phyloP scores from a whole-genome alignment of 1,139 yeast species.

The Neolecta irregularis region DNA sequence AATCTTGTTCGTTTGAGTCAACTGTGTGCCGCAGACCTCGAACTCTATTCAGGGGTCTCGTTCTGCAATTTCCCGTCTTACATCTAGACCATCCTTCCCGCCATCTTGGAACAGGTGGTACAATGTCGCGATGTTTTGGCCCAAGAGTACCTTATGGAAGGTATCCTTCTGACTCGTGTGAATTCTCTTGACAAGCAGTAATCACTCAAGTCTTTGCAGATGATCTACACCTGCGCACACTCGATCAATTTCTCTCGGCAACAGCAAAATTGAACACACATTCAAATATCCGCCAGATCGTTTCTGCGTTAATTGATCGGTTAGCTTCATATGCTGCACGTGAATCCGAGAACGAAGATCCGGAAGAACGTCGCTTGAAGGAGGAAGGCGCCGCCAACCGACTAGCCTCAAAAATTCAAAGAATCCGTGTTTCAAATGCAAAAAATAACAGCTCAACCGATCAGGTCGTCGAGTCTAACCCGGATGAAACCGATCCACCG shows the following conservation, averaged over 20 bases:
- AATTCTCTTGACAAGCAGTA: too few relatives aligned
- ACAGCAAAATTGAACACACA: conserved; percentile 55
- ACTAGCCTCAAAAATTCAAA: too few relatives aligned
- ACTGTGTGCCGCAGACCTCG: conserved; percentile 56
- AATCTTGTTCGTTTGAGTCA: conserved; percentile 82
- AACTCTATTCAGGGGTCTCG: conserved; percentile 36
- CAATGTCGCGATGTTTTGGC: conserved; percentile 88
- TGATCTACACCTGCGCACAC: conserved; percentile 67
- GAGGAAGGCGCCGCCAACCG: conserved; percentile 14
- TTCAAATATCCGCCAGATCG: conserved; percentile 50
- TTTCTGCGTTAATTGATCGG: conserved; percentile 57
- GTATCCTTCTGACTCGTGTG: too few relatives aligned
- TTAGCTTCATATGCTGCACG: conserved; percentile 41
- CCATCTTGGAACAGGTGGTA: conserved; percentile 72
- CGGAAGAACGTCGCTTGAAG: conserved; percentile 14
- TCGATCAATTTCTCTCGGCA: conserved; percentile 49
- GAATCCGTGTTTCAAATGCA: conserved; percentile 8
- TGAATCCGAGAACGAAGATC: conserved; percentile 18
- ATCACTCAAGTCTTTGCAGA: conserved; percentile 90
- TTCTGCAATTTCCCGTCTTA: conserved; percentile 1
- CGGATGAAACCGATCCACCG: conserved; percentile 9
- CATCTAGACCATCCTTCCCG: conserved; percentile 44
- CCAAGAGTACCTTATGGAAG: conserved; percentile 80
- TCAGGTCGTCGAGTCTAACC: conserved; percentile 5
- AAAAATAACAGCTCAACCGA: conserved; percentile 5